These are phyloP conservation scores for Periconia sp. DNA, from an alignment of 2,329 filamentous ascomycete species.

Conservation along the genomic window DNA sequence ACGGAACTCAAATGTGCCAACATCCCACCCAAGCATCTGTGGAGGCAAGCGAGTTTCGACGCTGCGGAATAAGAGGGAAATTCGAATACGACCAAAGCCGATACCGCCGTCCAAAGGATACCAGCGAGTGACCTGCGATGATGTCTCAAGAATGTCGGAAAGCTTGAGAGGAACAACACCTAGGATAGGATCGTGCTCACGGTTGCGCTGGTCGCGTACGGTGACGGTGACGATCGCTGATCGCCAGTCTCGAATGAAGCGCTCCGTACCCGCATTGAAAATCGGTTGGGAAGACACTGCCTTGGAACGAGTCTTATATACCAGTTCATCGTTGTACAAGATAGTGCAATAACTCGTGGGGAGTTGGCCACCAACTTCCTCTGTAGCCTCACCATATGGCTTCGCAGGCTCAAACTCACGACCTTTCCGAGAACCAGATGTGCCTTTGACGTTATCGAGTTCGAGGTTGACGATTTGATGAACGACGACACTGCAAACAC, in stretches of 20 bases:
- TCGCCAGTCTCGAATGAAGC: slow-evolving; percentile 91
- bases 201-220: slow-evolving; percentile 83
- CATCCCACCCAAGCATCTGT: slow-evolving; percentile 86
- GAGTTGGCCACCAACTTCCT: slow-evolving; percentile 76
- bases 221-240: slow-evolving; percentile 83
- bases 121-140: slow-evolving; percentile 85
- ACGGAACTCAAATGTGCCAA: slow-evolving; percentile 88
- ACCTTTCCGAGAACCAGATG: slow-evolving; percentile 76
- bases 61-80: slow-evolving; percentile 87
- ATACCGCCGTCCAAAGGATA: slow-evolving; percentile 96
- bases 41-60: slow-evolving; percentile 86
- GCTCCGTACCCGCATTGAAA: slow-evolving; percentile 94
- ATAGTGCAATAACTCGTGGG: slow-evolving; percentile 96
- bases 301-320: slow-evolving; percentile 94
- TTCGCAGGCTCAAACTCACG: slow-evolving; percentile 88
- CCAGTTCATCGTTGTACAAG: slow-evolving; percentile 80
- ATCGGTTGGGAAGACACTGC: slow-evolving; percentile 93
- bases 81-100: slow-evolving; percentile 82
- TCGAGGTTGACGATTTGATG: slow-evolving; percentile 96
- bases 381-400: slow-evolving; percentile 78
- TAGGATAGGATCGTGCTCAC: slow-evolving; percentile 92
- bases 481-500: slow-evolving; percentile 80
- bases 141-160: slow-evolving; percentile 83
- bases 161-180: slow-evolving; percentile 88
- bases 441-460: slow-evolving; percentile 87